Conservation (phyloP, 2,329 filamentous ascomycete species). For the Sphaceloma murrayae region DNA sequence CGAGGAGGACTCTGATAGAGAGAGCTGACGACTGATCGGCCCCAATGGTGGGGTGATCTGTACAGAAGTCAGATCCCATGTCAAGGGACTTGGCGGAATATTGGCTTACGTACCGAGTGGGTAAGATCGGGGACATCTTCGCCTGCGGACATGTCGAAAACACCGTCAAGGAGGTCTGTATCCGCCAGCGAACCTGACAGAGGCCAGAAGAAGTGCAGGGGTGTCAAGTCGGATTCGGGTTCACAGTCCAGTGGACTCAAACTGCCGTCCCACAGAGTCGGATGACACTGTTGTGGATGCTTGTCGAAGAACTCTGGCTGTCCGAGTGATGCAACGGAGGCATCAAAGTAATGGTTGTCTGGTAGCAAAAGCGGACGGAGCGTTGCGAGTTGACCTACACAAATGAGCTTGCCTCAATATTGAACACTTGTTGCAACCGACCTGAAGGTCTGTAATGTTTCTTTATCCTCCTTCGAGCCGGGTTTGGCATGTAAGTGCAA, state of each 20-base stretch:
- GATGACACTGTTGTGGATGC: background rate
- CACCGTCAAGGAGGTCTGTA: background rate
- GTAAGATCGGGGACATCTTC: background rate
- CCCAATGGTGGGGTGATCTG: slow-evolving; percentile 2
- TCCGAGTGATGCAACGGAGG: background rate
- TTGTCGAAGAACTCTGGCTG: background rate
- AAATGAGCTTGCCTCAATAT: background rate
- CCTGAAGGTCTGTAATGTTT: background rate
- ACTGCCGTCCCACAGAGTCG: background rate
- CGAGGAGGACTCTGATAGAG: background rate
- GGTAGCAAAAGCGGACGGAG: background rate
- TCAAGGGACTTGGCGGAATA: background rate
- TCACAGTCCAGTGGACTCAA: background rate
- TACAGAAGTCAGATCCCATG: background rate
- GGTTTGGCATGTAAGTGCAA: slow-evolving; percentile 8
- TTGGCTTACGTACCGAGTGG: background rate
- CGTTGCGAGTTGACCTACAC: background rate
- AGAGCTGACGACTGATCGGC: background rate
- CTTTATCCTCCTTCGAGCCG: background rate
- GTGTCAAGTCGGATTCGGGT: background rate
- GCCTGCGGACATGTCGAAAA: slow-evolving; percentile 4
- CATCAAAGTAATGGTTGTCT: slow-evolving; percentile 5
- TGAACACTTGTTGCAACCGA: background rate
- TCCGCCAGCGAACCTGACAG: background rate
- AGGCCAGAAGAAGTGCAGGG: background rate